Percentiles rank a stretch among this genome's conserved stretches.
phyloP scores from a whole-genome alignment of 2,329 filamentous ascomycete genomes.

The Ophiosphaerella narmari region DNA sequence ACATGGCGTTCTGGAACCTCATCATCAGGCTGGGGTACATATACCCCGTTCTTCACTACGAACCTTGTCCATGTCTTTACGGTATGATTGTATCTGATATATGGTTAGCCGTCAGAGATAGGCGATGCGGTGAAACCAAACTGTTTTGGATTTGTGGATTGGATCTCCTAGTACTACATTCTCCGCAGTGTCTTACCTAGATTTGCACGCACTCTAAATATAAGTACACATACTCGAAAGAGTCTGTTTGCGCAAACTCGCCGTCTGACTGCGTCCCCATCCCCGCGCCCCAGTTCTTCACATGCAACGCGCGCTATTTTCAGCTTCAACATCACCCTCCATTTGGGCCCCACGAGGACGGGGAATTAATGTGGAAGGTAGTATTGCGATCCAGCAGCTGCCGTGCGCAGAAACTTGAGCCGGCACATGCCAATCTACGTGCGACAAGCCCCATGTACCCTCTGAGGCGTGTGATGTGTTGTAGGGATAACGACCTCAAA shows the following conservation, averaged over 20 bases:
- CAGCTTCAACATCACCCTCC: background rate
- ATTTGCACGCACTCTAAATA: conserved; percentile 11
- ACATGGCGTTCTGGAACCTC: conserved; percentile 17
- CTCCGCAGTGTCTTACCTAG: conserved; percentile 13
- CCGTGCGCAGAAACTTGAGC: background rate
- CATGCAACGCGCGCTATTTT: background rate
- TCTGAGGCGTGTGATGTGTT: conserved; percentile 1
- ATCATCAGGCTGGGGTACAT: conserved; percentile 16
- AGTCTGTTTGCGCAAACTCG: background rate
- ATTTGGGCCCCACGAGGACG: conserved; percentile 1
- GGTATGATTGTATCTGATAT: conserved; percentile 8
- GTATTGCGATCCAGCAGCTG: conserved; percentile 3
- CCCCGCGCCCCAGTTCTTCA: background rate
- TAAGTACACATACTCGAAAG: conserved; percentile 4
- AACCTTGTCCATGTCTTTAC: conserved; percentile 15
- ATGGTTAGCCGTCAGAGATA: background rate
- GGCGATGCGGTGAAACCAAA: background rate
- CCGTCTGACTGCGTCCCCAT: background rate
- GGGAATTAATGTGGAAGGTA: conserved; percentile 5
- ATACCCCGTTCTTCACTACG: conserved; percentile 23
- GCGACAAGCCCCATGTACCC: conserved; percentile 4
- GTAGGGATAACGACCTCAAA: background rate
- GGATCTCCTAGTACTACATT: conserved; percentile 11
- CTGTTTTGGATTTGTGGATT: conserved; percentile 15
- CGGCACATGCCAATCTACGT: conserved; percentile 8